Evolutionary conservation across 2,329 filamentous ascomycete genomes (phyloP), one percentile per base, ranked within the genome.

Genomic region (Bipolaris gigantea): DNA sequence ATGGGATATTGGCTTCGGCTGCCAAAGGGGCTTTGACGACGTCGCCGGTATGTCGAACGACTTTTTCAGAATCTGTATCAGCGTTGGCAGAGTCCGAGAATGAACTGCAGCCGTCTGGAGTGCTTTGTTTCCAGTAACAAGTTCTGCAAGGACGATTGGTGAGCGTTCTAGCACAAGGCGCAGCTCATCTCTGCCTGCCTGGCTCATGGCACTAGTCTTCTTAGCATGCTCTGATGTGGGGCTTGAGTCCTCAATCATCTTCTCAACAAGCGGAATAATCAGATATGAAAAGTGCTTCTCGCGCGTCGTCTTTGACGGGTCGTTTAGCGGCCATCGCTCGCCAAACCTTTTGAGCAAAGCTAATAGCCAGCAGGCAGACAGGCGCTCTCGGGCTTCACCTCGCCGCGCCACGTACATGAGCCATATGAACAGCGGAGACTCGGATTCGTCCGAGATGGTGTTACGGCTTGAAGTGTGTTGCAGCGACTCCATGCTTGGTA

Each of bases 81-180:
- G 77, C 48, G 81, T 81, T 48, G 83, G 83, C 48, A 89, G 81
- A 10, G 84, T 83, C 50, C 79, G 80, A 41, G 84, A 84, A 56
- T 97, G 90, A 39, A 87, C 88, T 0, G 92, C 91, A 34, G 90
- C 87, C 64, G 87, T 89, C 73, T 97, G 93, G 48, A 97, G 80
- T 54, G 84, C 82, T 56, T 89, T 85, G 70, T 87, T 91, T 66
- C 94, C 90, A 23, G 86, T 85, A 16, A 96, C 85, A 35, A 97
- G 80, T 41, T 87, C 85, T 15, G 91, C 90, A 50, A 97, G 79
- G 10, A 95, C 83, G 1, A 85, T 82, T 7, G 92, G 90, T 2
- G 89, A 86, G 57, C 85, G 84, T 50, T 73, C 69, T n/a, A 73
- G 55, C 11, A 73, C 50, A 21, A 64, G 63, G 25, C 64, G 63